Evolutionary conservation across 768 basidiomycete species (phyloP).

Genomic region (Scleroderma citrinum): DNA sequence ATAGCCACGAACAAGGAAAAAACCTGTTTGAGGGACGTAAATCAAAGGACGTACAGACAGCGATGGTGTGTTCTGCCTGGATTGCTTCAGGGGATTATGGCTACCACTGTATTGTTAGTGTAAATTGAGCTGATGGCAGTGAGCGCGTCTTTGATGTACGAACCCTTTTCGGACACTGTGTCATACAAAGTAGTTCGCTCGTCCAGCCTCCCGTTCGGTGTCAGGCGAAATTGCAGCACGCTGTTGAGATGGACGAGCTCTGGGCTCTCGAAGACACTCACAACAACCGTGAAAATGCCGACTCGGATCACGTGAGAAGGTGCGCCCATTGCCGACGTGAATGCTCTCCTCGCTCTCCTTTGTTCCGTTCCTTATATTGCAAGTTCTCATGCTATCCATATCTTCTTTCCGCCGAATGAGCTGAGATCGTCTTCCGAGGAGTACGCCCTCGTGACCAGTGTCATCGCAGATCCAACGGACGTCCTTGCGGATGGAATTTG

Average conservation of each 20-base stretch:
- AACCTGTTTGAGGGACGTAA: not conserved
- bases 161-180: conserved; percentile 9
- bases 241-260: not conserved
- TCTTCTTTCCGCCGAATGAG: not conserved
- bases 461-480: not conserved
- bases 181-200: conserved; percentile 2
- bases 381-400: not conserved
- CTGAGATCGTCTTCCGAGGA: too few relatives aligned
- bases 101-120: not conserved
- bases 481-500: not conserved
- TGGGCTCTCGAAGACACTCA: not conserved
- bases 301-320: conserved; percentile 1
- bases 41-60: conserved; percentile 3
- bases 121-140: not conserved
- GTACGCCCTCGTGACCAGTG: too few relatives aligned
- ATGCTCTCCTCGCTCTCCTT: too few relatives aligned
- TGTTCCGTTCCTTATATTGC: too few relatives aligned
- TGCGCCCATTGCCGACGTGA: too few relatives aligned
- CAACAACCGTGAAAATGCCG: not conserved
- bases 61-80: not conserved
- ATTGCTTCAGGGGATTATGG: not conserved
- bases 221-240: not conserved
- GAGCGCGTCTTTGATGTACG: conserved; percentile 3
- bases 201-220: not conserved
- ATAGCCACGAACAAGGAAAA: conserved; percentile 4